Evolutionary conservation across 1,284 basidiomycete species (phyloP), one percentile per base, ranked within the genome.

Genomic region (Microbotryum scabiosae): DNA sequence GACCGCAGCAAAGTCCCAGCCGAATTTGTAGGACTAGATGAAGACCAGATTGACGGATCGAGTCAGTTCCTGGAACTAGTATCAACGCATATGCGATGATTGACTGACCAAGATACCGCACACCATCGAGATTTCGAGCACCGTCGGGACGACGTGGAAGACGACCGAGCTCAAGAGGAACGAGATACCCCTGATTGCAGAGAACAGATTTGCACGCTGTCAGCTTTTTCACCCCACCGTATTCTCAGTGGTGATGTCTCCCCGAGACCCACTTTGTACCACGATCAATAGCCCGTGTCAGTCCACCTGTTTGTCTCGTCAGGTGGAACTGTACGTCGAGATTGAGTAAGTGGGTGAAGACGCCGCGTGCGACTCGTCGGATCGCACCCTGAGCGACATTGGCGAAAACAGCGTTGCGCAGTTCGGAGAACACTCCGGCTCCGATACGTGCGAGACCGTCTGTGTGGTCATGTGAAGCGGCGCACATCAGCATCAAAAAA

Each of bases 401-500:
- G 59, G 94, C 94, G 69, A 98, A 98, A 9, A 97, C 85, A 0
- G 96, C 94, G 71, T 98, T 98, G 32, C 97, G 79, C 1, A 97
- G 79, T 76, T 98, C 94, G 7, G 86, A 85, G 68, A 92, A 97
- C 7, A 93, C 79, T 0, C 90, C 88, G 5, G 96, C 85, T 36
- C 90, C 87, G 46, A 98, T 83, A 46, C 96, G 82, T 0, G 94
- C 92, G 2, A 86, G 82, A 5, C 92, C 96, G 71, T 97, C 92
- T 97, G 72, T 96, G 72, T 8, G 20, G 44, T 16, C 32, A 41
- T 20, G n/a, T 41, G 14, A 18, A 16, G n/a, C 36, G 20, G 16
- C 20, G 20, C 44, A 32, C 8, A 54, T 25, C 4, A 25, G 49
- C 46, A 41, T 51, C 26, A 18, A 51, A n/a, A 23, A 16, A 6